phyloP scores from a whole-genome alignment of 192 early-diverging fungal genomes.

The Dissophora ornata region DNA sequence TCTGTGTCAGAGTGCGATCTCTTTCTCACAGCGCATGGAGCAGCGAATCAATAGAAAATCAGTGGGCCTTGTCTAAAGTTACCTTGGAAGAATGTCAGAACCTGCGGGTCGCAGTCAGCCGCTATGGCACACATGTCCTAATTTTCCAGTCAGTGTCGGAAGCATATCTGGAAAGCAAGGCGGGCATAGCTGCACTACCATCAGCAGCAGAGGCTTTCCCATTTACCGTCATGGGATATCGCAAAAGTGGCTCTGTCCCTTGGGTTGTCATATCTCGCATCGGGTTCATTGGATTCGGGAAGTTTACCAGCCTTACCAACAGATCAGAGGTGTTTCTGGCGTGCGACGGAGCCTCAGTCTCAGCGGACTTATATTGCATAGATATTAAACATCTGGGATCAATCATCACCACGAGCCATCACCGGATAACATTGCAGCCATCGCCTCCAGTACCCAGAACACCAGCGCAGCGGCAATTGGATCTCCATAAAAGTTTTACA shows the following conservation, averaged over 20 bases:
- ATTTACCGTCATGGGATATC: not conserved
- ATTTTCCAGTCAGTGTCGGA: not conserved
- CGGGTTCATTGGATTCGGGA: slow-evolving; percentile 1
- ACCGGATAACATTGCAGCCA: no score
- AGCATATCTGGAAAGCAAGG: not conserved
- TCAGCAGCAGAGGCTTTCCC: no score
- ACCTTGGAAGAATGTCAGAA: not conserved
- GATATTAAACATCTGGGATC: not conserved
- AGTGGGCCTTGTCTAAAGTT: not conserved
- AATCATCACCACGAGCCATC: no score
- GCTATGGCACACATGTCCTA: not conserved
- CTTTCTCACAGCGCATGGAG: no score
- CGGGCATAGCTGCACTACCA: no score
- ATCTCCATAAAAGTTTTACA: not conserved
- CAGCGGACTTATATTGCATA: not conserved
- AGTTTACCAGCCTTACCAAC: not conserved
- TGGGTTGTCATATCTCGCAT: not conserved
- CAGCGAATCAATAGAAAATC: no score
- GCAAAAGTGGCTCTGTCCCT: not conserved
- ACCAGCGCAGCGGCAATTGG: no score
- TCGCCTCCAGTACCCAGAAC: no score
- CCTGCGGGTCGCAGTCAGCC: not conserved
- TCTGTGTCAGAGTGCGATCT: no score
- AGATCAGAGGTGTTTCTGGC: not conserved
- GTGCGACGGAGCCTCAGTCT: not conserved